These are phyloP conservation scores for Austroboletus niveus DNA, from an alignment of 1,284 basidiomycete species.

Conservation along the genomic window DNA sequence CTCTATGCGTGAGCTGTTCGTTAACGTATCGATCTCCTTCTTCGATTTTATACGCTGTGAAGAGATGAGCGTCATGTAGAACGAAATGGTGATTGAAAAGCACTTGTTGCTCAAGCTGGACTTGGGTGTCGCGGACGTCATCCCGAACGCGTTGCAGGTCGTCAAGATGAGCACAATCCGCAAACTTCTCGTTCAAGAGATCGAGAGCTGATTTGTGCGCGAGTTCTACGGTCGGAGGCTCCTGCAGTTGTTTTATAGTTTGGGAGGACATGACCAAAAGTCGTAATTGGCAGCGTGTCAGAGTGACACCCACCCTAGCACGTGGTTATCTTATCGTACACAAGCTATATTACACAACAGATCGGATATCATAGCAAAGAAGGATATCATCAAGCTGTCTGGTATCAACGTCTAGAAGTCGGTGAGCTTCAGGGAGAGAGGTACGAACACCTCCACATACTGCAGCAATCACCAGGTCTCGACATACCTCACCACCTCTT, in stretches of 20 bases:
- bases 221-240: constrained; percentile 42
- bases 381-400: no score
- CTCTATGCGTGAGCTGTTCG: constrained; percentile 43
- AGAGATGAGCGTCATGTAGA: constrained; percentile 36
- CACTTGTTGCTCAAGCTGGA: constrained; percentile 44
- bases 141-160: constrained; percentile 40
- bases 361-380: background rate
- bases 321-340: constrained; percentile 26
- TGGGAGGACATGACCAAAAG: constrained; percentile 44
- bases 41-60: constrained; percentile 63
- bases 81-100: constrained; percentile 23
- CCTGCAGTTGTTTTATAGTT: constrained; percentile 48
- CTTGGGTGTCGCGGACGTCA: constrained; percentile 36
- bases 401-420: background rate
- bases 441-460: no score
- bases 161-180: constrained; percentile 47
- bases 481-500: constrained; percentile 44
- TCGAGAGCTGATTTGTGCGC: constrained; percentile 44
- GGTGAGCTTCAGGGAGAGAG: no score
- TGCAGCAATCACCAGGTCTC: background rate
- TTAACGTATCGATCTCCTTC: constrained; percentile 41
- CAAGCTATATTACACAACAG: no score
- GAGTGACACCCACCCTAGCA: constrained; percentile 2
- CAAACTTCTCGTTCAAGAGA: constrained; percentile 46
- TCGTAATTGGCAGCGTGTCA: background rate